Conservation (phyloP, 2,329 filamentous ascomycete genomes). For the Aureobasidium pullulans region DNA sequence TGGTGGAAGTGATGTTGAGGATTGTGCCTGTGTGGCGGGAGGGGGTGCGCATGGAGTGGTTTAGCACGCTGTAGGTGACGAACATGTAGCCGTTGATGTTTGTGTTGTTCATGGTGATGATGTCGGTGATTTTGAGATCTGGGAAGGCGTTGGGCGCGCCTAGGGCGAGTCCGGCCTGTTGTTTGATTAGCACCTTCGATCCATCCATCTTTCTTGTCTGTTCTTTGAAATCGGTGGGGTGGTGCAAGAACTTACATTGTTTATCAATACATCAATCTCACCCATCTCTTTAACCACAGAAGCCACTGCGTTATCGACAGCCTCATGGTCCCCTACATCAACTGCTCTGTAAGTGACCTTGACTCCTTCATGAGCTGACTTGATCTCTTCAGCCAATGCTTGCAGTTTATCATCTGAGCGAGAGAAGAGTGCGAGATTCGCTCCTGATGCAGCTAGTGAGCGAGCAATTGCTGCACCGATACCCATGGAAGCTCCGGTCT, state of each 20-base stretch:
- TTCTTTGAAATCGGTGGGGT: no score
- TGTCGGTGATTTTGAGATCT: slow-evolving; percentile 34
- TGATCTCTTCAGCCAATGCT: slow-evolving; percentile 18
- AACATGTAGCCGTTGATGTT: slow-evolving; percentile 45
- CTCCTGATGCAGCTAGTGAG: slow-evolving; percentile 31
- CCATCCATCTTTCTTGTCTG: no score
- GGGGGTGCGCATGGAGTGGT: slow-evolving; percentile 32
- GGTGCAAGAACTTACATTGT: slow-evolving; percentile 28
- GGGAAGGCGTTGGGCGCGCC: slow-evolving; percentile 39
- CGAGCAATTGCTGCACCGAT: slow-evolving; percentile 40
- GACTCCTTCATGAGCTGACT: not conserved
- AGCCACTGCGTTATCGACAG: slow-evolving; percentile 26
- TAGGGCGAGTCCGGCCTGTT: slow-evolving; percentile 35
- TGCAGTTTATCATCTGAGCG: slow-evolving; percentile 29
- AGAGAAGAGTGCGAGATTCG: slow-evolving; percentile 38
- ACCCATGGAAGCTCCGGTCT: slow-evolving; percentile 40
- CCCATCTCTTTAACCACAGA: slow-evolving; percentile 28
- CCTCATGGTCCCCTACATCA: slow-evolving; percentile 29
- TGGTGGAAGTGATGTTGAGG: slow-evolving; percentile 42
- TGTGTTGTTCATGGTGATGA: slow-evolving; percentile 40
- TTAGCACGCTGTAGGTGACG: slow-evolving; percentile 39
- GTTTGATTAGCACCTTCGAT: no score
- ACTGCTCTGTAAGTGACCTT: slow-evolving; percentile 24
- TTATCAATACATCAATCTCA: slow-evolving; percentile 40
- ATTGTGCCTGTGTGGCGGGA: slow-evolving; percentile 36